phyloP scores from a whole-genome alignment of 2,329 filamentous ascomycete species.

The Hypomyces rosellus region DNA sequence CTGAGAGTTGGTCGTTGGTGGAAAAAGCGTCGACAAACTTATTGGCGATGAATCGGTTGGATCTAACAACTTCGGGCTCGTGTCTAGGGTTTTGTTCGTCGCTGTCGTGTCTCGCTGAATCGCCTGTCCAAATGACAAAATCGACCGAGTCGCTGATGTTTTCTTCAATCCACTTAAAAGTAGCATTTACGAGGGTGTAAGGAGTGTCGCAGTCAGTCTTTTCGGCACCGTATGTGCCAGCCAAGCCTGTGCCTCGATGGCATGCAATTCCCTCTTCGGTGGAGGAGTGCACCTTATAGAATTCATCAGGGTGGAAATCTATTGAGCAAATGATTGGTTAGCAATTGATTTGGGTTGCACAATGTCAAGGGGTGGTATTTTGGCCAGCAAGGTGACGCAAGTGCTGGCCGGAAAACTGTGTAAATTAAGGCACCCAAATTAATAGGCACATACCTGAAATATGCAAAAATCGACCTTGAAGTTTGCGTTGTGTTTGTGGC shows the following conservation, averaged over 20 bases:
- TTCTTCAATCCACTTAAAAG: conserved; percentile 78
- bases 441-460: conserved; percentile 61
- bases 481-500: conserved; percentile 30
- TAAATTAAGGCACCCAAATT: too few relatives aligned
- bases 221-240: conserved; percentile 78
- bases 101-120: conserved; percentile 83
- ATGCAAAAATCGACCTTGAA: conserved; percentile 76
- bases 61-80: conserved; percentile 64
- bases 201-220: conserved; percentile 87
- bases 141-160: conserved; percentile 75
- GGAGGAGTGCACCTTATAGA: conserved; percentile 74
- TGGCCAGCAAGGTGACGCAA: too few relatives aligned
- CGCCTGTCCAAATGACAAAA: conserved; percentile 90
- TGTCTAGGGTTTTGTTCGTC: conserved; percentile 75
- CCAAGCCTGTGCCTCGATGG: conserved; percentile 69
- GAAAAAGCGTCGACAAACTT: conserved; percentile 72
- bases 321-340: conserved; percentile 12
- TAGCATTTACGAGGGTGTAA: conserved; percentile 72
- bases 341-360: conserved; percentile 1
- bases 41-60: conserved; percentile 69
- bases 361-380: not conserved
- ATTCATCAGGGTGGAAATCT: conserved; percentile 90
- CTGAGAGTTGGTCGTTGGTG: conserved; percentile 50
- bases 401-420: too few relatives aligned
- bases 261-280: conserved; percentile 65